Evolutionary conservation across 495 filamentous ascomycete species (phyloP).

Genomic region (Aspergillus carlsbadensis): DNA sequence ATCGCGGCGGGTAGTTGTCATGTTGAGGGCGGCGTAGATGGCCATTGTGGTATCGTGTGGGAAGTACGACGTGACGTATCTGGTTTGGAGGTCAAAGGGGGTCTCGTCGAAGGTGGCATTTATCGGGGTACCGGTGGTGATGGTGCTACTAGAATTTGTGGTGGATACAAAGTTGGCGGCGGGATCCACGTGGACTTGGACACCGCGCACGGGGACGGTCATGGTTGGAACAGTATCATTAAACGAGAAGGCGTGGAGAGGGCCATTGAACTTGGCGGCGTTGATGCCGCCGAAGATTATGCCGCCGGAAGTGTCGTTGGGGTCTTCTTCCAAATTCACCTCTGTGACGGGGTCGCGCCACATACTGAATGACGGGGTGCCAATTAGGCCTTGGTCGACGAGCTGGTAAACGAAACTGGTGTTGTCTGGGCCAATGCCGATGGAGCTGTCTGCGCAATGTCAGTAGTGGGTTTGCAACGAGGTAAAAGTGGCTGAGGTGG

Average conservation of each 20-base stretch:
- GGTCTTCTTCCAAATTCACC: neutral
- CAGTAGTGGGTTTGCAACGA: neutral
- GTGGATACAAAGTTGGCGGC: neutral
- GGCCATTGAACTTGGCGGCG: slow-evolving; percentile 3
- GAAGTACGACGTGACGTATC: neutral
- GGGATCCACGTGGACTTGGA: slow-evolving; percentile 6
- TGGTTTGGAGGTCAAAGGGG: slow-evolving; percentile 2
- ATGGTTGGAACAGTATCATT: neutral
- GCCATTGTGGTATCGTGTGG: neutral
- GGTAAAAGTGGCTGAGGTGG: neutral
- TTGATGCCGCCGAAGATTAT: slow-evolving; percentile 10
- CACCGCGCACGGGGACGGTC: slow-evolving; percentile 1
- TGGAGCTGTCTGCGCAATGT: slow-evolving; percentile 2
- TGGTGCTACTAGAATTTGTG: neutral
- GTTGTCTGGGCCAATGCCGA: slow-evolving; percentile 1
- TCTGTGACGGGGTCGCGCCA: neutral
- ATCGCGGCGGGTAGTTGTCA: neutral
- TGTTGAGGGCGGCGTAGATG: slow-evolving; percentile 5
- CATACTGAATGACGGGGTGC: slow-evolving; percentile 6
- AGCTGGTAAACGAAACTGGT: slow-evolving; percentile 4
- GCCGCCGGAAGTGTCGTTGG: neutral
- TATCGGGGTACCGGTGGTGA: neutral
- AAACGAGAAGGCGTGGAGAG: slow-evolving; percentile 8
- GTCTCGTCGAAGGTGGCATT: slow-evolving; percentile 5
- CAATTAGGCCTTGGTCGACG: slow-evolving; percentile 3